Evolutionary conservation across 495 filamentous ascomycete genomes (phyloP), one percentile per base, ranked within the genome.

Genomic region (Neurospora sp.): DNA sequence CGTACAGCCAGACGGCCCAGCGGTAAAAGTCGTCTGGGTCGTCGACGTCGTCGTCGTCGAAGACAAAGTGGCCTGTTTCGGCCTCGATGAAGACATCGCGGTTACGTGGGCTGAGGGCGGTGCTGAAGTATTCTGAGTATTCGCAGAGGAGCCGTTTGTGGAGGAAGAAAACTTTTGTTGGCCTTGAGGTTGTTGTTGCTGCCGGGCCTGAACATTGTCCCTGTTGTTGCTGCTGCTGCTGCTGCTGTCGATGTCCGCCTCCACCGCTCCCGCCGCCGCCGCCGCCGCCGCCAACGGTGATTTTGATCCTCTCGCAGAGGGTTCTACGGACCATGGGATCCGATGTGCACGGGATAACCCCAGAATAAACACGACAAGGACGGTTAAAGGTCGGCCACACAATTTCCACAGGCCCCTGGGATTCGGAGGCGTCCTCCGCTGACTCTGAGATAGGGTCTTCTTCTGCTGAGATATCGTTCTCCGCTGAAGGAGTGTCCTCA

Each of bases 11-110:
- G 20, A 35, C 20, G 11, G n/a, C 46, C 44, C 44, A 39, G 70
- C 46, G 46, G 39, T 37, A 40, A 53, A 71, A 68, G 16, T 71
- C 70, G n/a, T 68, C 46, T 44, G 70, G 70, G 14, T 68, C 53
- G 48, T 53, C 11, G 2, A 0, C 48, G 20, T 53, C 20, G 11
- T 53, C 11, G 20, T 22, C 48, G 27, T 61, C 27, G 6, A 61
- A 35, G 53, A 61, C 53, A 61, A 35, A 35, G 53, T 61, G 53
- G 53, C 53, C 53, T 16, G 53, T 61, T 14, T 61, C 14, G 53
- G 53, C 53, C 53, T 61, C 53, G 14, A 61, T 2, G 53, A 61
- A 61, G 53, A 35, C 53, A 61, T 61, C 12, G 53, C 53, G 27
- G 3, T 61, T 61, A 61, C 53, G 53, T 61, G 53, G 53, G 27